Evolutionary conservation across 768 basidiomycete genomes (phyloP).

Genomic region (Collybia mongolica): DNA sequence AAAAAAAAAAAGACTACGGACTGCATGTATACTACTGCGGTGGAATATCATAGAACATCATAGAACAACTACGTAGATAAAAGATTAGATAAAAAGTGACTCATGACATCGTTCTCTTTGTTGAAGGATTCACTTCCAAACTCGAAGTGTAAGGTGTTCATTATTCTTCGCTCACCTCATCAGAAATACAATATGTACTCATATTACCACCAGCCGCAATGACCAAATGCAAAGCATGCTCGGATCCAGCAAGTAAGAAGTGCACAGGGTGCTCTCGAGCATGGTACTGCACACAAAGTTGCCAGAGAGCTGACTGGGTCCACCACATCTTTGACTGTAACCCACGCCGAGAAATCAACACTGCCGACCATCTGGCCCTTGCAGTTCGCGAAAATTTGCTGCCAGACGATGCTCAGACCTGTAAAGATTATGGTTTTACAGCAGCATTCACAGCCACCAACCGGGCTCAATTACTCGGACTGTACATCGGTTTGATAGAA

Average conservation of each 20-base stretch:
- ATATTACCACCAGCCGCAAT: no score
- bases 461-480: slow-evolving; percentile 22
- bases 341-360: slow-evolving; percentile 19
- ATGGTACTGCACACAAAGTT: slow-evolving; percentile 31
- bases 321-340: slow-evolving; percentile 33
- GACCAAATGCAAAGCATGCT: no score
- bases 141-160: no score
- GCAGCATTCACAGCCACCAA: slow-evolving; percentile 15
- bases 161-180: no score
- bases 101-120: no score
- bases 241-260: slow-evolving; percentile 1
- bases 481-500: slow-evolving; percentile 28
- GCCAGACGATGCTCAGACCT: slow-evolving; percentile 30
- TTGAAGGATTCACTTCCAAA: no score
- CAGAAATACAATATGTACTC: no score
- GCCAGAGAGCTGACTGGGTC: slow-evolving; percentile 28
- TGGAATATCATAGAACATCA: no score
- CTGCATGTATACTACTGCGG: no score
- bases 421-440: slow-evolving; percentile 33
- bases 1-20: no score
- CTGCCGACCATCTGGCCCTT: slow-evolving; percentile 28
- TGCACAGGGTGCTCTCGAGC: slow-evolving; percentile 22
- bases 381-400: slow-evolving; percentile 16
- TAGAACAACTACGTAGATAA: no score
- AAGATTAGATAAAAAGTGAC: no score